These are phyloP conservation scores for Cladophialophora chaetospira DNA, from an alignment of 2,329 filamentous ascomycete species.

Conservation along the genomic window DNA sequence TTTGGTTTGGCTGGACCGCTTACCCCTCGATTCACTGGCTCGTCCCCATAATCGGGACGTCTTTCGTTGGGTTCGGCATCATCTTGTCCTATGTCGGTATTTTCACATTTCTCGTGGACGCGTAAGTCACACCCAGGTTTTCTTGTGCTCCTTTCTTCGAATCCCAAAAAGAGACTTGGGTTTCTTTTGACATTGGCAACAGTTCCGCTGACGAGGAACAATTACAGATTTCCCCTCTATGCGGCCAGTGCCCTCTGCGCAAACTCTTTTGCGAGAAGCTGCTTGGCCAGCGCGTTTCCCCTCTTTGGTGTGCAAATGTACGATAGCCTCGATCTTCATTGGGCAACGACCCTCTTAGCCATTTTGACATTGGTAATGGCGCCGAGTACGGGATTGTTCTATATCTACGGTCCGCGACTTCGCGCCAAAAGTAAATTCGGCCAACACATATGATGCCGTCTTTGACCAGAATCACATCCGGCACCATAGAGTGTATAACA, in stretches of 20 bases:
- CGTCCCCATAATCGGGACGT: conserved; percentile 53
- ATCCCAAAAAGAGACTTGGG: not conserved
- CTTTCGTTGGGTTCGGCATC: conserved; percentile 46
- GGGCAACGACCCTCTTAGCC: conserved; percentile 48
- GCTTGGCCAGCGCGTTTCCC: conserved; percentile 78
- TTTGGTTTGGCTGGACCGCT: conserved; percentile 86
- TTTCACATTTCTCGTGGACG: conserved; percentile 80
- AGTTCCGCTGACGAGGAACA: not conserved
- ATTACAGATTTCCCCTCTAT: conserved; percentile 38
- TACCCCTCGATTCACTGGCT: conserved; percentile 55
- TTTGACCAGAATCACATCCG: not conserved
- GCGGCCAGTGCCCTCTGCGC: conserved; percentile 69
- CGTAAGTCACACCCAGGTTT: conserved; percentile 34
- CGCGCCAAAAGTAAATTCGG: conserved; percentile 47
- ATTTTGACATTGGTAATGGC: conserved; percentile 49
- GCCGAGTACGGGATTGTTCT: conserved; percentile 44
- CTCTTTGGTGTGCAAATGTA: conserved; percentile 65
- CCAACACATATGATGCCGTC: not conserved
- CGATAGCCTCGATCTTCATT: conserved; percentile 47
- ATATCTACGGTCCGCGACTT: conserved; percentile 49
- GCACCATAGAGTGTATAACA: not conserved
- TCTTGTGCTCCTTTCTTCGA: not conserved
- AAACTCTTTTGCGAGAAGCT: conserved; percentile 74
- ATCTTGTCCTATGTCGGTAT: conserved; percentile 75
- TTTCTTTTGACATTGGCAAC: not conserved